phyloP scores from a whole-genome alignment of 2,329 filamentous ascomycete species.

The Colletotrichum noveboracense region DNA sequence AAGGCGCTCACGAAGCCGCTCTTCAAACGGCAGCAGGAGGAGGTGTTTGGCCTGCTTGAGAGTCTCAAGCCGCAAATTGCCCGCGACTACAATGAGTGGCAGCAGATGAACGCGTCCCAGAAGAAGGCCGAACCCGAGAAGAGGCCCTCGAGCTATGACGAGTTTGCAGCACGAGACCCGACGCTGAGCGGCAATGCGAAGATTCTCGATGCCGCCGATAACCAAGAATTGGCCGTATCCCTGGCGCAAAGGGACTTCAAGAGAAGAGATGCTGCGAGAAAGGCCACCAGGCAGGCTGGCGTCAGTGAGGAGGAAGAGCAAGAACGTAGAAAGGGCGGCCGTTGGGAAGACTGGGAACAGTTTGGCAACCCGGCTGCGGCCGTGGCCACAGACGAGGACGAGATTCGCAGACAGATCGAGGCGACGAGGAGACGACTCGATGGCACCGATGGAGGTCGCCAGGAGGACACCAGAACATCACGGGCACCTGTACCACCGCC shows the following conservation, averaged over 20 bases:
- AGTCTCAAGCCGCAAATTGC: constrained; percentile 80
- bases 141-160: constrained; percentile 42
- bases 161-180: constrained; percentile 63
- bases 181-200: constrained; percentile 62
- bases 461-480: constrained; percentile 24
- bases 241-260: constrained; percentile 76
- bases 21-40: constrained; percentile 51
- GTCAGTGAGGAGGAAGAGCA: constrained; percentile 63
- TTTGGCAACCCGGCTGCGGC: constrained; percentile 29
- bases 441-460: constrained; percentile 29
- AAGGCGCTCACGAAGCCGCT: constrained; percentile 64
- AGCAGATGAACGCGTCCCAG: constrained; percentile 53
- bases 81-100: constrained; percentile 72
- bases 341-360: constrained; percentile 48
- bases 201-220: constrained; percentile 71
- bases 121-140: constrained; percentile 27
- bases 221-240: constrained; percentile 78
- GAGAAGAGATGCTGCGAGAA: constrained; percentile 67
- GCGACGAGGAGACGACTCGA: constrained; percentile 54
- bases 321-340: constrained; percentile 51
- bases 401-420: constrained; percentile 58
- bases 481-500: constrained; percentile 5
- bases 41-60: constrained; percentile 75
- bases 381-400: constrained; percentile 47
- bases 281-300: constrained; percentile 61